Conservation (phyloP, 2,329 filamentous ascomycete genomes). For the Fusarium devonianum region DNA sequence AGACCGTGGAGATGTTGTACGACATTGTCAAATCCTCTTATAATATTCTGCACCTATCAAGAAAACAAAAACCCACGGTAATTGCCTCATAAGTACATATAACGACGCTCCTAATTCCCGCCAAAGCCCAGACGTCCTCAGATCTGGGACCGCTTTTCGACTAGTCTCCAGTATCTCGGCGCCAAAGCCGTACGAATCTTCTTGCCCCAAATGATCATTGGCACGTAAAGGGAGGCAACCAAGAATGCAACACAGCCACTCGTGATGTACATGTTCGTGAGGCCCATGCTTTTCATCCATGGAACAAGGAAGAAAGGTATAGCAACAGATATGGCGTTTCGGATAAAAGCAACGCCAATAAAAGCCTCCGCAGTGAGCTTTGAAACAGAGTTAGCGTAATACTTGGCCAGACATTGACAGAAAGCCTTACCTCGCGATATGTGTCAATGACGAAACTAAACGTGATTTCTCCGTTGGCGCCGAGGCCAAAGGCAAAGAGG, state of each 20-base stretch:
- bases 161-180: slow-evolving; percentile 37
- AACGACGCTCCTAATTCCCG: too few relatives aligned
- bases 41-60: too few relatives aligned
- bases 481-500: slow-evolving; percentile 49
- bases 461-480: slow-evolving; percentile 47
- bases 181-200: slow-evolving; percentile 33
- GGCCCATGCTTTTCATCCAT: slow-evolving; percentile 44
- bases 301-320: slow-evolving; percentile 42
- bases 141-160: slow-evolving; percentile 26
- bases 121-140: too few relatives aligned
- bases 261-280: slow-evolving; percentile 43
- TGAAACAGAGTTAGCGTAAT: accelerated
- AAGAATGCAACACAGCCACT: slow-evolving; percentile 35
- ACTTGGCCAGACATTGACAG: background rate
- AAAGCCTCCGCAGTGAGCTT: slow-evolving; percentile 42
- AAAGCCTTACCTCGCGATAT: slow-evolving; percentile 38
- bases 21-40: too few relatives aligned
- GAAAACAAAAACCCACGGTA: too few relatives aligned
- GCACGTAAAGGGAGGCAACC: slow-evolving; percentile 38
- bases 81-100: too few relatives aligned
- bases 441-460: slow-evolving; percentile 49
- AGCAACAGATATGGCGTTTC: slow-evolving; percentile 43
- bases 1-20: too few relatives aligned
- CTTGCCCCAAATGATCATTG: slow-evolving; percentile 46
- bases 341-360: slow-evolving; percentile 44